Evolutionary conservation across 306 rosid genomes (phyloP).

Genomic region (Fragaria nilgerrensis): DNA sequence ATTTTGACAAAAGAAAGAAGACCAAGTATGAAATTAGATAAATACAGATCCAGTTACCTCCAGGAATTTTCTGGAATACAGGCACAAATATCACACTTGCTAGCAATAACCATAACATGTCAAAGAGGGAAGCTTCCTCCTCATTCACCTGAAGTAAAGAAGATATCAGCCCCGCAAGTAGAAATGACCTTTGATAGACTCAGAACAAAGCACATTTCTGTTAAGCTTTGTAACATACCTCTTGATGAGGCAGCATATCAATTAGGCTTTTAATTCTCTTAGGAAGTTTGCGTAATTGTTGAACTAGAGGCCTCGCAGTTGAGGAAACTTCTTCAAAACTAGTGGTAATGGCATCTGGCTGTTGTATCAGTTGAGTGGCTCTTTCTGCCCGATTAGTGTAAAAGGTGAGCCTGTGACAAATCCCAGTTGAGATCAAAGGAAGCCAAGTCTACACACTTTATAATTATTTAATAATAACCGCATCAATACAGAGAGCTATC

Average conservation of each 20-base stretch:
- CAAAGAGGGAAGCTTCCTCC: slow-evolving; percentile 96
- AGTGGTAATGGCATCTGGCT: slow-evolving; percentile 56
- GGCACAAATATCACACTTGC: slow-evolving; percentile 99
- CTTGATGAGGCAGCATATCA: slow-evolving; percentile 74
- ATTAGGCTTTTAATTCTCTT: slow-evolving; percentile 63
- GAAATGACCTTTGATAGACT: neutral
- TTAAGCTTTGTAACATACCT: slow-evolving; percentile 42
- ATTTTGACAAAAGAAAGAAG: neutral
- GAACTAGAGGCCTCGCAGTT: slow-evolving; percentile 70
- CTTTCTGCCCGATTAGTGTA: slow-evolving; percentile 64
- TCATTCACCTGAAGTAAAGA: slow-evolving; percentile 67
- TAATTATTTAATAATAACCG: slow-evolving; percentile 3
- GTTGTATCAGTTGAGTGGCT: slow-evolving; percentile 60
- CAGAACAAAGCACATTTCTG: slow-evolving; percentile 1
- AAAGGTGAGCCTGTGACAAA: slow-evolving; percentile 67
- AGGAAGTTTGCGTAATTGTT: slow-evolving; percentile 63
- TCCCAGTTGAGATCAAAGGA: slow-evolving; percentile 34
- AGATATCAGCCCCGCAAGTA: slow-evolving; percentile 28
- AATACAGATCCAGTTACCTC: slow-evolving; percentile 59
- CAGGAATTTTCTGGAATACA: slow-evolving; percentile 91
- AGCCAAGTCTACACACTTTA: slow-evolving; percentile 8
- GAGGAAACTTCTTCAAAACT: slow-evolving; percentile 86
- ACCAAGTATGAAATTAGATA: neutral
- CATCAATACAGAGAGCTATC: neutral
- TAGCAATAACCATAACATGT: slow-evolving; percentile 93